These are phyloP conservation scores for Pyrenochaeta sp. DNA, from an alignment of 2,329 filamentous ascomycete species.

Conservation along the genomic window DNA sequence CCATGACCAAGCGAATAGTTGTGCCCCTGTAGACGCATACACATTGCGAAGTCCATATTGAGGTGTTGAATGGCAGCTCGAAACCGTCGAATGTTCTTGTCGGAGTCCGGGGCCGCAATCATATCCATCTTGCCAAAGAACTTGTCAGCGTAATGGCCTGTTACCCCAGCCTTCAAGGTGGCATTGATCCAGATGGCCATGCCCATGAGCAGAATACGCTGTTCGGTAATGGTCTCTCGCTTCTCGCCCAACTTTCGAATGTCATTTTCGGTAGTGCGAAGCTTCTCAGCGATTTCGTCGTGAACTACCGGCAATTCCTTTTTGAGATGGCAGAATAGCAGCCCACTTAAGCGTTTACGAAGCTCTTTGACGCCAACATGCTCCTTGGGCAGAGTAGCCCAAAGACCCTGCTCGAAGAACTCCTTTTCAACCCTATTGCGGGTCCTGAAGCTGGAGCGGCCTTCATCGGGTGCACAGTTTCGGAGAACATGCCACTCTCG, in stretches of 20 bases:
- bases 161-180: conserved; percentile 57
- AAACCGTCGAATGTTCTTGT: conserved; percentile 56
- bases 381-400: conserved; percentile 32
- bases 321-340: conserved; percentile 54
- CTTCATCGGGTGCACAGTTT: conserved; percentile 55
- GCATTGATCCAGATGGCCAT: conserved; percentile 57
- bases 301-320: conserved; percentile 48
- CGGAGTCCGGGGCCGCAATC: conserved; percentile 22
- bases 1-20: conserved; percentile 43
- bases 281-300: conserved; percentile 41
- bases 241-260: conserved; percentile 61
- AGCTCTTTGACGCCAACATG: conserved; percentile 60
- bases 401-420: conserved; percentile 49
- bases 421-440: conserved; percentile 50
- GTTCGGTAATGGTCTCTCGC: conserved; percentile 57
- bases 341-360: conserved; percentile 58
- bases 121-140: conserved; percentile 58
- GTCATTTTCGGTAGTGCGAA: conserved; percentile 27
- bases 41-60: conserved; percentile 57
- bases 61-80: conserved; percentile 64
- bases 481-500: conserved; percentile 65
- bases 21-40: conserved; percentile 56
- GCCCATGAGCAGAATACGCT: conserved; percentile 58
- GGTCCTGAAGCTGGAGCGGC: conserved; percentile 46
- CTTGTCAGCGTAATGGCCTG: conserved; percentile 60